Evolutionary conservation across 495 filamentous ascomycete species (phyloP).

Genomic region (Hyaloscypha finlandica): DNA sequence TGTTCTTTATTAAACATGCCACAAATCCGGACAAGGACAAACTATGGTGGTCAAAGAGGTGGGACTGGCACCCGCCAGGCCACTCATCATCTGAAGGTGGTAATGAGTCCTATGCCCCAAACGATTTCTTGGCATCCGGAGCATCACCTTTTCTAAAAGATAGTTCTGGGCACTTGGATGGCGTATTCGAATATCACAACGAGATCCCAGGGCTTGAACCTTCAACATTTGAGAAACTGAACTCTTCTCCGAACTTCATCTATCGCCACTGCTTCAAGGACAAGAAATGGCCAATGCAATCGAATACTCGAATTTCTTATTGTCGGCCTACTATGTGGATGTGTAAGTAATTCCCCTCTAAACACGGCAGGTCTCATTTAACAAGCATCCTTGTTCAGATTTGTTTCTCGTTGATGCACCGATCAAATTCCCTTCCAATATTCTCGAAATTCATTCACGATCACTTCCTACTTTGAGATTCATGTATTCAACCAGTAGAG

Average conservation of each 20-base stretch:
- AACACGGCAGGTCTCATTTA: neutral
- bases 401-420: neutral
- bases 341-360: neutral
- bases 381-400: neutral
- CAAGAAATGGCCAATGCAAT: neutral
- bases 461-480: neutral
- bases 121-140: neutral
- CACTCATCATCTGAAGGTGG: too few relatives aligned
- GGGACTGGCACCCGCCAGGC: too few relatives aligned
- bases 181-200: slow-evolving; percentile 1
- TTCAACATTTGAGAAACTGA: neutral
- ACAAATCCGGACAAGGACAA: neutral
- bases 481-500: neutral
- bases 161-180: neutral
- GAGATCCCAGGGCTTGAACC: neutral
- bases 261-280: neutral
- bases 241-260: slow-evolving; percentile 1
- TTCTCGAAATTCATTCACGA: neutral
- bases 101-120: neutral
- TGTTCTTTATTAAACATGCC: neutral
- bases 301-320: neutral
- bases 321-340: neutral
- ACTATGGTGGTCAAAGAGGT: neutral
- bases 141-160: neutral
- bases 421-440: neutral